phyloP scores from a whole-genome alignment of 768 basidiomycete species.

The Suillus brevipes region DNA sequence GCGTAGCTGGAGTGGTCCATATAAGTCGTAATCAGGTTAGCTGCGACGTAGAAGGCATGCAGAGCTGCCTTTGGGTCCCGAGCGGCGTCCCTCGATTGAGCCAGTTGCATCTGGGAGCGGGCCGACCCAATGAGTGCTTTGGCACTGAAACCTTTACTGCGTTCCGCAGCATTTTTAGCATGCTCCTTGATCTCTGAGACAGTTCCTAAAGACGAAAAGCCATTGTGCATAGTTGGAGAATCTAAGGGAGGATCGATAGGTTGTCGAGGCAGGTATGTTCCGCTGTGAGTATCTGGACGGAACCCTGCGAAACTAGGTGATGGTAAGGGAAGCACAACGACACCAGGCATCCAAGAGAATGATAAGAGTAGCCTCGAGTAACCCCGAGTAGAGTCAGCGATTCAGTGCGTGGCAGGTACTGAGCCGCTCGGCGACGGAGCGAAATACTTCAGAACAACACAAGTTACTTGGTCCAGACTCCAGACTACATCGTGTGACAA shows the following conservation, averaged over 20 bases:
- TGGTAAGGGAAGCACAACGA: slow-evolving; percentile 42
- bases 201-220: slow-evolving; percentile 24
- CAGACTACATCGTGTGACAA: neutral
- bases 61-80: slow-evolving; percentile 67
- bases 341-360: slow-evolving; percentile 40
- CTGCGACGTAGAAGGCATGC: slow-evolving; percentile 60
- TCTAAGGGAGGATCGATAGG: neutral
- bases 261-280: slow-evolving; percentile 14
- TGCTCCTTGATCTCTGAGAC: slow-evolving; percentile 50
- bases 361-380: slow-evolving; percentile 2
- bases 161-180: slow-evolving; percentile 48
- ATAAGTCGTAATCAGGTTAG: slow-evolving; percentile 54
- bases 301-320: slow-evolving; percentile 28
- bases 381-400: slow-evolving; percentile 1
- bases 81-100: slow-evolving; percentile 50
- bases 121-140: slow-evolving; percentile 63
- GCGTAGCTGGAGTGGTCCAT: slow-evolving; percentile 62
- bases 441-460: slow-evolving; percentile 9
- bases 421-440: slow-evolving; percentile 2
- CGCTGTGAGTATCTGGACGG: slow-evolving; percentile 30
- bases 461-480: neutral
- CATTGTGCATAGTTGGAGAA: slow-evolving; percentile 43
- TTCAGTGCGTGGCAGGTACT: slow-evolving; percentile 7
- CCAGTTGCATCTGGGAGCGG: slow-evolving; percentile 53
- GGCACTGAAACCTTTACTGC: slow-evolving; percentile 59